Percentiles rank a stretch among this genome's conserved stretches.
These are phyloP conservation scores for Apiospora saccharicola DNA, from an alignment of 2,329 filamentous ascomycete species.

Conservation along the genomic window DNA sequence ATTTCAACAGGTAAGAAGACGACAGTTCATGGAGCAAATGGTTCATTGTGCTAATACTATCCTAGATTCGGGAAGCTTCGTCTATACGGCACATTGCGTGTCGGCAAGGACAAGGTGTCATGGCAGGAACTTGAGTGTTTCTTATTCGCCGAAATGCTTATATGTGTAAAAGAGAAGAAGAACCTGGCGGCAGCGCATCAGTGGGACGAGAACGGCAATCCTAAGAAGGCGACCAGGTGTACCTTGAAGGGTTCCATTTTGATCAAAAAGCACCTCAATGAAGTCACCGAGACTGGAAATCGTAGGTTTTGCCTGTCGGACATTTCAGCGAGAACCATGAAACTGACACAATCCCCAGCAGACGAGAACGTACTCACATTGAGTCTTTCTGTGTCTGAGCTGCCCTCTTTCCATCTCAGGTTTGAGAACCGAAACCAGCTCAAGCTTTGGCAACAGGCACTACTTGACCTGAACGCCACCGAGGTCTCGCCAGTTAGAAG, in stretches of 20 bases:
- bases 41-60: conserved; percentile 5
- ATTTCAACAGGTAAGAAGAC: conserved; percentile 74
- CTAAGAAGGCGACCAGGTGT: conserved; percentile 75
- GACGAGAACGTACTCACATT: conserved; percentile 89
- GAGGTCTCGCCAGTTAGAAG: conserved; percentile 70
- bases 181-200: conserved; percentile 61
- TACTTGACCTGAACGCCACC: conserved; percentile 81
- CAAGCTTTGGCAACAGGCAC: conserved; percentile 85
- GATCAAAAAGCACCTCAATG: conserved; percentile 96
- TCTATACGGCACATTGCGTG: conserved; percentile 86
- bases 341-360: conserved; percentile 45
- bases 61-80: conserved; percentile 87
- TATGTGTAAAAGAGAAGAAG: conserved; percentile 99
- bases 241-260: conserved; percentile 96
- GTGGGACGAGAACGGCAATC: conserved; percentile 68
- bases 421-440: conserved; percentile 84
- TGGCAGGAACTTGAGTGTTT: conserved; percentile 99
- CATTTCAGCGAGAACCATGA: conserved; percentile 32
- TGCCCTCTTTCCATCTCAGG: conserved; percentile 92
- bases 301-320: conserved; percentile 39
- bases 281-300: conserved; percentile 75
- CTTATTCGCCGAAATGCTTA: conserved; percentile 98
- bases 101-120: conserved; percentile 93
- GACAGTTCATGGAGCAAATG: conserved; percentile 25
- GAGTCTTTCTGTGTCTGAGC: conserved; percentile 87